Percentiles rank a stretch among this genome's conserved stretches.
Evolutionary conservation across 768 basidiomycete species (phyloP).

Genomic region (Lactifluus echinatus): DNA sequence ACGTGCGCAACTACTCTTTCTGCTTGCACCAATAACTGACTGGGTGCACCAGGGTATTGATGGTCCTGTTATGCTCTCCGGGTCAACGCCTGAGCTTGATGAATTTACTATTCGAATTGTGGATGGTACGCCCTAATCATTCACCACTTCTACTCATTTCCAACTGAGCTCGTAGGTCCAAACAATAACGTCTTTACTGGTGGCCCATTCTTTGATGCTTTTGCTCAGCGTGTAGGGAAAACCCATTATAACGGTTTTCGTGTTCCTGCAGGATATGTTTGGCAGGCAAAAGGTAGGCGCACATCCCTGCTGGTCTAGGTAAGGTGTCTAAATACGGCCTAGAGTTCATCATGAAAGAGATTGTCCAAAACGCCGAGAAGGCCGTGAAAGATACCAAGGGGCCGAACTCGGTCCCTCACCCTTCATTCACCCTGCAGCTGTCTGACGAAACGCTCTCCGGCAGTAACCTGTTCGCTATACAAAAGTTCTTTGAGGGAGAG

Average conservation of each 20-base stretch:
- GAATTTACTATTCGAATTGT: constrained; percentile 74
- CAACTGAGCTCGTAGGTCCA: constrained; percentile 35
- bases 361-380: constrained; percentile 50
- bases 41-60: constrained; percentile 53
- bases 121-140: constrained; percentile 46
- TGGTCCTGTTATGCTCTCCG: constrained; percentile 60
- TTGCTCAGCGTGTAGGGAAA: constrained; percentile 55
- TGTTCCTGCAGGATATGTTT: constrained; percentile 55
- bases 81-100: constrained; percentile 69
- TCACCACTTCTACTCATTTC: not conserved
- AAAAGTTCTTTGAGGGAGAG: constrained; percentile 74
- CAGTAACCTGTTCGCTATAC: constrained; percentile 80
- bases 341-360: constrained; percentile 58
- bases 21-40: not conserved
- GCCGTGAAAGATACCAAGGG: constrained; percentile 47
- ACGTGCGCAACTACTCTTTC: constrained; percentile 39
- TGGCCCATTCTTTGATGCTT: constrained; percentile 51
- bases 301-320: not conserved
- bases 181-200: constrained; percentile 44
- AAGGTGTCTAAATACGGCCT: not conserved
- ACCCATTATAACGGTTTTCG: constrained; percentile 62
- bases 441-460: constrained; percentile 62
- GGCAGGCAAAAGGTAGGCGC: constrained; percentile 73
- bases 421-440: constrained; percentile 69
- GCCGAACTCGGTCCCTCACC: constrained; percentile 51